Evolutionary conservation across 2,329 filamentous ascomycete species (phyloP).

Genomic region (Trichoderma breve): DNA sequence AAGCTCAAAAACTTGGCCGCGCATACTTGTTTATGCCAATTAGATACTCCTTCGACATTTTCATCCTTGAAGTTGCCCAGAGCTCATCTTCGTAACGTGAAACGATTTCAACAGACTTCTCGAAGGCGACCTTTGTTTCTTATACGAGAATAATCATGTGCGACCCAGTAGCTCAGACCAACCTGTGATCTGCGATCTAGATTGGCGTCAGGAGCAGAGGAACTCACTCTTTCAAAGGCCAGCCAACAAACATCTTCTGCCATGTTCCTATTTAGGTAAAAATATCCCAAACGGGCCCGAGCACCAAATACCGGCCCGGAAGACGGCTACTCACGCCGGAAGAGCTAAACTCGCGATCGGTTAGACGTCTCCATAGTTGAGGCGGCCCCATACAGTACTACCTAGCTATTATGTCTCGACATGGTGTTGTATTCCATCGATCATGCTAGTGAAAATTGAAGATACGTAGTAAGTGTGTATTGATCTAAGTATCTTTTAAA

Average conservation of each 20-base stretch:
- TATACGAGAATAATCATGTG: background rate
- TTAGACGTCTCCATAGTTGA: background rate
- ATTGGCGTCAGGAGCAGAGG: background rate
- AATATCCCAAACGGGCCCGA: background rate
- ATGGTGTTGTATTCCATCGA: background rate
- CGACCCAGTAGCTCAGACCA: background rate
- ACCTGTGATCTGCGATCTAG: background rate
- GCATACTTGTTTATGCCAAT: background rate
- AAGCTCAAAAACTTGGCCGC: background rate
- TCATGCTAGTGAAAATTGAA: background rate
- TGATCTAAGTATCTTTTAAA: background rate
- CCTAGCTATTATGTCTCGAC: background rate
- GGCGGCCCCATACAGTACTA: background rate
- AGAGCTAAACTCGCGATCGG: background rate
- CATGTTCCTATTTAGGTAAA: background rate
- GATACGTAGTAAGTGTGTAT: background rate
- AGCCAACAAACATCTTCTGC: background rate
- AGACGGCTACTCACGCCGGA: background rate
- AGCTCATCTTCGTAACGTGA: background rate
- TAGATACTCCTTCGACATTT: background rate
- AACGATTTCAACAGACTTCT: background rate
- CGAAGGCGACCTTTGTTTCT: background rate
- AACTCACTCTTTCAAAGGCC: background rate
- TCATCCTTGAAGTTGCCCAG: background rate
- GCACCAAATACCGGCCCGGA: background rate